Conservation (phyloP, 345 rosid species). For the Salix udensis region DNA sequence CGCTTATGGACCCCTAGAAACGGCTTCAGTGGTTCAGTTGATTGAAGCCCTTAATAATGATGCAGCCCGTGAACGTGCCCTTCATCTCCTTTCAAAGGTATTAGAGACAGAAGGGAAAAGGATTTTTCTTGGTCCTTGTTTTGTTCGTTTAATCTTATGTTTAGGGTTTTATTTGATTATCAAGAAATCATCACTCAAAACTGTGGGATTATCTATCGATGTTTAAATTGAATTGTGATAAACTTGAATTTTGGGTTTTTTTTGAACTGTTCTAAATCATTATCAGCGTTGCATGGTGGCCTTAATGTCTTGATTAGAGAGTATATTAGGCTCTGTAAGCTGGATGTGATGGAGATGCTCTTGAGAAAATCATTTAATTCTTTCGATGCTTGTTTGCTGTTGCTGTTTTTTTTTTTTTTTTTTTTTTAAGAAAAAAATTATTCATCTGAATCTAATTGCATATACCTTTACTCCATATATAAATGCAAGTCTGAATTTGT, state of each 20-base stretch:
- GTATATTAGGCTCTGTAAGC: background rate
- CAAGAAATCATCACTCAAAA: too few relatives aligned
- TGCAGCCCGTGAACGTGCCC: constrained; percentile 21
- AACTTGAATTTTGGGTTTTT: background rate
- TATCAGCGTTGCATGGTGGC: constrained; percentile 1
- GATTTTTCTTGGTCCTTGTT: too few relatives aligned
- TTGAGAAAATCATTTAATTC: too few relatives aligned
- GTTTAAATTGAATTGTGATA: too few relatives aligned
- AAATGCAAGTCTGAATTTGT: too few relatives aligned
- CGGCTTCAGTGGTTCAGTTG: constrained; percentile 7
- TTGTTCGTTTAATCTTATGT: background rate
- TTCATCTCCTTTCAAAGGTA: constrained; percentile 32
- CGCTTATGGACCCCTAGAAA: background rate
- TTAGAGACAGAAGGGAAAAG: background rate
- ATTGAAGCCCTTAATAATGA: constrained; percentile 23
- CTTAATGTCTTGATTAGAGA: background rate
- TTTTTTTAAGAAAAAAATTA: too few relatives aligned
- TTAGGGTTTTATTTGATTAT: background rate
- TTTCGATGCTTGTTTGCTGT: too few relatives aligned
- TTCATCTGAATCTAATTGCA: too few relatives aligned
- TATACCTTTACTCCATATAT: too few relatives aligned
- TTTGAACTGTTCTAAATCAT: background rate
- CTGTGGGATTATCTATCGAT: too few relatives aligned
- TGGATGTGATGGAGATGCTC: background rate
- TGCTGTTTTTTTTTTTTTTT: too few relatives aligned